phyloP scores from a whole-genome alignment of 2,329 filamentous ascomycete species.

The Colletotrichum simmondsii region DNA sequence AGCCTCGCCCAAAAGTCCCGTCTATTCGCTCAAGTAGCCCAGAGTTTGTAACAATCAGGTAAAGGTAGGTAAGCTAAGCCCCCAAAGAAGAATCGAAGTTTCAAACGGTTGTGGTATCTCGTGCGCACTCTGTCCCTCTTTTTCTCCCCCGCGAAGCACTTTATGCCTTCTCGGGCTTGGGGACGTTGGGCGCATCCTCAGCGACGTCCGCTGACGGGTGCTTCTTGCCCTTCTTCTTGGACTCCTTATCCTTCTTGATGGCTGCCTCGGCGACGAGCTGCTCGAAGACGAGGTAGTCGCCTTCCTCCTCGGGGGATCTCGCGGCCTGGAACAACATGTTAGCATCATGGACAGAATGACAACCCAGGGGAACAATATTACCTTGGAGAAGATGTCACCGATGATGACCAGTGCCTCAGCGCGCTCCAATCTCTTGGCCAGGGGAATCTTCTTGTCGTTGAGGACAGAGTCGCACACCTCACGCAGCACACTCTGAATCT shows the following conservation, averaged over 20 bases:
- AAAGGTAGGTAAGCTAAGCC: background rate
- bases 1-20: background rate
- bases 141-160: background rate
- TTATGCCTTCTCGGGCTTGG: constrained; percentile 32
- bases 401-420: constrained; percentile 90
- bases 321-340: constrained; percentile 69
- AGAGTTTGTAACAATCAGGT: background rate
- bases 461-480: constrained; percentile 94
- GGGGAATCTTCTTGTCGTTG: constrained; percentile 79
- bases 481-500: constrained; percentile 94
- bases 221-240: constrained; percentile 73
- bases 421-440: constrained; percentile 88
- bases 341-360: constrained; percentile 19
- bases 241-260: constrained; percentile 91
- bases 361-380: constrained; percentile 55
- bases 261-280: constrained; percentile 97
- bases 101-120: constrained; percentile 11
- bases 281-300: constrained; percentile 98
- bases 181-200: constrained; percentile 42
- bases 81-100: background rate
- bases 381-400: constrained; percentile 89
- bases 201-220: constrained; percentile 48
- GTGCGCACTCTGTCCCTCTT: background rate
- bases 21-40: constrained; percentile 8
- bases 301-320: constrained; percentile 93